phyloP scores from a whole-genome alignment of 179 eudicot species.

The Drosera spatulata region DNA sequence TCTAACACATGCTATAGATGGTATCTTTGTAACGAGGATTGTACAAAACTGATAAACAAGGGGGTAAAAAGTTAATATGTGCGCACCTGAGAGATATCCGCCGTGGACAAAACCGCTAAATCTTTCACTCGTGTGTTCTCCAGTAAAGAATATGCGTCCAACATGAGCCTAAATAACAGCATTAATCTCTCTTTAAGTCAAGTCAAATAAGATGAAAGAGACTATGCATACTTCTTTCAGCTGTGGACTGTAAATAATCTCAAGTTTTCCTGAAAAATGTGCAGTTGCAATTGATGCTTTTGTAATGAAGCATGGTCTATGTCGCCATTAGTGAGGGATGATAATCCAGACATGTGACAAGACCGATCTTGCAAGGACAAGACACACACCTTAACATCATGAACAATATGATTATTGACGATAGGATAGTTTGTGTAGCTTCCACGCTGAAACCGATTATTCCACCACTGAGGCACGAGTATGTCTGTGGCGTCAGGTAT shows the following conservation, averaged over 20 bases:
- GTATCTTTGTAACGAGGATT: background rate
- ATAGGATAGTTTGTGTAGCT: constrained; percentile 82
- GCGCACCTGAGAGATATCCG: constrained; percentile 71
- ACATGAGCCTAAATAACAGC: constrained; percentile 49
- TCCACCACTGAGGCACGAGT: constrained; percentile 90
- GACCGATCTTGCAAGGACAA: constrained; percentile 1
- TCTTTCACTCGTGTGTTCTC: constrained; percentile 88
- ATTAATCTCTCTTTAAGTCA: background rate
- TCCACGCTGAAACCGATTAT: constrained; percentile 75
- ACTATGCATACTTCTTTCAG: no score
- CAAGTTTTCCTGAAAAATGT: no score
- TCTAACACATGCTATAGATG: background rate
- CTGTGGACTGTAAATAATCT: no score
- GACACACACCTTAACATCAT: constrained; percentile 44
- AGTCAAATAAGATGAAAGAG: background rate
- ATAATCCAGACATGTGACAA: background rate
- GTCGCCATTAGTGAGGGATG: no score
- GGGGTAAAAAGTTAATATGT: background rate
- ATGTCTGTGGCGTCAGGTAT: constrained; percentile 73
- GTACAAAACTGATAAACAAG: background rate
- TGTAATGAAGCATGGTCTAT: no score
- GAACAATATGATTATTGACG: constrained; percentile 41
- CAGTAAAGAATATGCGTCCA: constrained; percentile 66
- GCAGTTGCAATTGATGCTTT: no score
- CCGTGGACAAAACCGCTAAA: constrained; percentile 92